Percentiles rank a stretch among this genome's conserved stretches.
Conservation (phyloP, 495 filamentous ascomycete genomes). For the Cetradonia linearis region DNA sequence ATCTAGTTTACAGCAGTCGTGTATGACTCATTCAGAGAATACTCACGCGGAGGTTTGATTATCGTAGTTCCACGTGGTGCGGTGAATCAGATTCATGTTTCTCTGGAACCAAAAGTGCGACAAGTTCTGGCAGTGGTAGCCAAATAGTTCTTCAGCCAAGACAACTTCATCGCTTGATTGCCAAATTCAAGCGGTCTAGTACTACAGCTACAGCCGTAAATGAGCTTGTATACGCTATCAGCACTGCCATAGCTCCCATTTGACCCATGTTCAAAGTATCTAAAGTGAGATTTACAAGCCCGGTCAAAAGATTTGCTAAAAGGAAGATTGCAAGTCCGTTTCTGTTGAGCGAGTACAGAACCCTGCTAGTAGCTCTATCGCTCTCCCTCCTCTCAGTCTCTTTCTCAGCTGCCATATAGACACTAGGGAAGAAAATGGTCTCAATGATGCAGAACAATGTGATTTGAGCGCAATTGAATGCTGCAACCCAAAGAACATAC, state of each 20-base stretch:
- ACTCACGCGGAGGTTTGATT: neutral
- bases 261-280: constrained; percentile 63
- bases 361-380: constrained; percentile 60
- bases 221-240: constrained; percentile 58
- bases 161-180: constrained; percentile 58
- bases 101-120: too few species aligned
- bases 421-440: constrained; percentile 60
- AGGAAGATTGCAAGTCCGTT: constrained; percentile 85
- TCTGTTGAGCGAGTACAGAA: constrained; percentile 74
- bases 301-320: constrained; percentile 79
- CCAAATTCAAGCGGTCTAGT: constrained; percentile 62
- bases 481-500: constrained; percentile 81
- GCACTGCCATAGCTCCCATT: constrained; percentile 55
- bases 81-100: too few species aligned
- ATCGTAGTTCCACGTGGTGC: neutral
- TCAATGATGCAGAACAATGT: constrained; percentile 69
- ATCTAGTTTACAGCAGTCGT: too few species aligned
- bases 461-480: constrained; percentile 77
- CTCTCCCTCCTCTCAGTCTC: constrained; percentile 31
- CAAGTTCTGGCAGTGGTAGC: neutral
- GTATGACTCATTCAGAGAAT: neutral
- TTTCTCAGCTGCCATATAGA: constrained; percentile 45
- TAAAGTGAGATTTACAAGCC: constrained; percentile 74
- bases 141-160: neutral
- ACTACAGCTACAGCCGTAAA: constrained; percentile 58